Evolutionary conservation across 2,329 filamentous ascomycete species (phyloP).

Genomic region (Ramularia collo-cygni): DNA sequence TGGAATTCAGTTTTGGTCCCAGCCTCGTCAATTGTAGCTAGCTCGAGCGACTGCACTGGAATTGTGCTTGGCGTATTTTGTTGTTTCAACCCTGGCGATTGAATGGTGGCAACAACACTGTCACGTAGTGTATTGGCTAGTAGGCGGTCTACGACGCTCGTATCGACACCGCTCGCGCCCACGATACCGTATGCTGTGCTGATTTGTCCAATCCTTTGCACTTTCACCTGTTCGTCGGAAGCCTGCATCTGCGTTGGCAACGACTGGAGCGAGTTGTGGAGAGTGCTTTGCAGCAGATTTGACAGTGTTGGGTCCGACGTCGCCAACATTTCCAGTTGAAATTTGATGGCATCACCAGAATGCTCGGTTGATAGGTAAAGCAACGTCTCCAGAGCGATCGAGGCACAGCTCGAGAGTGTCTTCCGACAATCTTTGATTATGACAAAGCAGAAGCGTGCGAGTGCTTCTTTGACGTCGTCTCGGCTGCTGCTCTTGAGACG

Average conservation of each 20-base stretch:
- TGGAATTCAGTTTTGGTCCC: constrained; percentile 14
- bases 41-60: constrained; percentile 18
- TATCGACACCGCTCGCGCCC: constrained; percentile 55
- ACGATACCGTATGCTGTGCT: constrained; percentile 64
- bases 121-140: constrained; percentile 66
- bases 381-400: constrained; percentile 73
- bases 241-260: constrained; percentile 78
- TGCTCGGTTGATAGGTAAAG: constrained; percentile 58
- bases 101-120: constrained; percentile 53
- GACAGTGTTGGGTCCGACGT: constrained; percentile 55
- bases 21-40: constrained; percentile 9
- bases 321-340: constrained; percentile 53
- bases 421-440: constrained; percentile 71
- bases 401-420: constrained; percentile 61
- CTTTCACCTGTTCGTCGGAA: constrained; percentile 72
- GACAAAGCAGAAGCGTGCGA: constrained; percentile 65
- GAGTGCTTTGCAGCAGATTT: constrained; percentile 59
- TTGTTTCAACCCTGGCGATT: constrained; percentile 7
- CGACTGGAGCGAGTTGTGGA: constrained; percentile 75
- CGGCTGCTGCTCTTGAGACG: constrained; percentile 67
- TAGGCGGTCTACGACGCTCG: constrained; percentile 59
- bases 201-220: constrained; percentile 67
- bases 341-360: constrained; percentile 30
- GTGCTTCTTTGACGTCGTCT: constrained; percentile 57
- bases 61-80: constrained; percentile 14